Evolutionary conservation across 352 stramenopile genomes (phyloP).

Genomic region (Sclerospora graminicola): DNA sequence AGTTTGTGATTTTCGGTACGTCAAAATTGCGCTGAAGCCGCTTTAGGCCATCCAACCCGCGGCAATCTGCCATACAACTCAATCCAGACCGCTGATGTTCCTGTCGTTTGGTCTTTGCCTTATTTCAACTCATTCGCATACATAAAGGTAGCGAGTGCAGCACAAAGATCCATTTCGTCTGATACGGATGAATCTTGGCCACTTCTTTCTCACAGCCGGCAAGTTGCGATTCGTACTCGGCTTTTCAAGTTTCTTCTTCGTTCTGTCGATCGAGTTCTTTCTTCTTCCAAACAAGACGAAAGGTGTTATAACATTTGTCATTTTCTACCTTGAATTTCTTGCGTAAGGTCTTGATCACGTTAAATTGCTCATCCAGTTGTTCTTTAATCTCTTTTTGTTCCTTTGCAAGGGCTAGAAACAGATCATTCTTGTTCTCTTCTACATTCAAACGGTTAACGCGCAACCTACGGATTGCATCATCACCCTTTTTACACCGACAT

Average conservation of each 20-base stretch:
- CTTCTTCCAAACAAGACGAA: slow-evolving; percentile 78
- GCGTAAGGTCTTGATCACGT: slow-evolving; percentile 76
- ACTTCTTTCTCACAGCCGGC: slow-evolving; percentile 94
- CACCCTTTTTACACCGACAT: too few relatives aligned
- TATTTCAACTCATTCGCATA: slow-evolving; percentile 84
- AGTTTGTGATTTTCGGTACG: too few relatives aligned
- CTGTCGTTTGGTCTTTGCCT: slow-evolving; percentile 26
- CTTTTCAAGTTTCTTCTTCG: slow-evolving; percentile 65
- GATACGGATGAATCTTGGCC: slow-evolving; percentile 92
- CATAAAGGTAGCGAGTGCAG: slow-evolving; percentile 90
- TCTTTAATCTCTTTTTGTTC: slow-evolving; percentile 87
- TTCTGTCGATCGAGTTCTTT: slow-evolving; percentile 78
- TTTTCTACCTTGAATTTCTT: slow-evolving; percentile 88
- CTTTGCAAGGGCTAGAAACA: slow-evolving; percentile 74
- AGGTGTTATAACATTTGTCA: slow-evolving; percentile 91
- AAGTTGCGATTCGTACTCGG: slow-evolving; percentile 91
- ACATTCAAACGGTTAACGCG: slow-evolving; percentile 85
- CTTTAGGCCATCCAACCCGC: slow-evolving; percentile 91
- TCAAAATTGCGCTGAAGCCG: slow-evolving; percentile 76
- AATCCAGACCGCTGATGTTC: slow-evolving; percentile 31
- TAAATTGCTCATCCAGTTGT: slow-evolving; percentile 86
- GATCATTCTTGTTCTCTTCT: slow-evolving; percentile 80
- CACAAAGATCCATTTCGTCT: slow-evolving; percentile 94
- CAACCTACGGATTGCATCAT: too few relatives aligned
- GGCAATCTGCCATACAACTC: too few relatives aligned